phyloP scores from a whole-genome alignment of 176 grass and related monocot species.

The Microstegium vimineum region DNA sequence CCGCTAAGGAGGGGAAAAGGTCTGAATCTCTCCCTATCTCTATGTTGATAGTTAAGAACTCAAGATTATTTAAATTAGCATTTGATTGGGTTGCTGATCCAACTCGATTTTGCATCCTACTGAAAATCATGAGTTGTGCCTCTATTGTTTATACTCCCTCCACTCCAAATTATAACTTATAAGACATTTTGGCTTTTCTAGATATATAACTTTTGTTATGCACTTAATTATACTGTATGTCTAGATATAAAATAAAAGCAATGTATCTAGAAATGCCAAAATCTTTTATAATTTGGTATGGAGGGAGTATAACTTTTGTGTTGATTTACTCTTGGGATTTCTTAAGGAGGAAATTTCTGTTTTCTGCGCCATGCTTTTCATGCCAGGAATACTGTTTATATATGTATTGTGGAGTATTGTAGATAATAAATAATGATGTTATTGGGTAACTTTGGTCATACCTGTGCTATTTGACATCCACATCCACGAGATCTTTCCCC shows the following conservation, averaged over 20 bases:
- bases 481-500: not conserved
- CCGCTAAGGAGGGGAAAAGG: slow-evolving; percentile 52
- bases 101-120: not conserved
- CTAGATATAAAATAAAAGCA: not conserved
- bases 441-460: not conserved
- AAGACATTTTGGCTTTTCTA: not conserved
- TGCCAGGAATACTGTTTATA: not conserved
- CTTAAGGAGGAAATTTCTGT: too few species aligned
- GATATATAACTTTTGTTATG: not conserved
- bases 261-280: not conserved
- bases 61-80: not conserved
- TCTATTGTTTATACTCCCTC: not conserved
- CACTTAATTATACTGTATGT: not conserved
- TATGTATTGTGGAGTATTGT: not conserved
- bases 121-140: not conserved
- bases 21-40: slow-evolving; percentile 13
- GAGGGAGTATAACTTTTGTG: not conserved
- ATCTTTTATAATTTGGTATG: not conserved
- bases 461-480: not conserved
- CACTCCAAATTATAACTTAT: not conserved
- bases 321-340: too few species aligned
- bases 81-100: not conserved
- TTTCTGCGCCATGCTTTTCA: not conserved
- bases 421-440: not conserved
- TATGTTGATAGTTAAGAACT: not conserved